These are phyloP conservation scores for Trichoderma atrobrunneum DNA, from an alignment of 2,329 filamentous ascomycete genomes.

Conservation along the genomic window DNA sequence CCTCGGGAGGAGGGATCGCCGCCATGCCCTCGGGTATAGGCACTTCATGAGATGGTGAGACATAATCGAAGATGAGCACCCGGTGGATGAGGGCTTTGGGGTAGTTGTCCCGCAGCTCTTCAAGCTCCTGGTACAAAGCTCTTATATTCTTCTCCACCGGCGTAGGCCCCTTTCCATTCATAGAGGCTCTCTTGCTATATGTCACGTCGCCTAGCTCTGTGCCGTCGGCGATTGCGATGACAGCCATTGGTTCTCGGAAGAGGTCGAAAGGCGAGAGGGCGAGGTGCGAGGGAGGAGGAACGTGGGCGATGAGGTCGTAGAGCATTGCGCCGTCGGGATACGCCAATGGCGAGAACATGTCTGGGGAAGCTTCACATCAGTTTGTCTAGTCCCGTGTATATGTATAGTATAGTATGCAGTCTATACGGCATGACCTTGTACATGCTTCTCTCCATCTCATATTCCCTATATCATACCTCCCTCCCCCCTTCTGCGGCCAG, in stretches of 20 bases:
- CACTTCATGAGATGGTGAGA: constrained; percentile 45
- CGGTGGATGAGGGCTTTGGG: constrained; percentile 75
- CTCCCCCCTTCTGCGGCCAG: not conserved
- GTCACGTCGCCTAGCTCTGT: constrained; percentile 58
- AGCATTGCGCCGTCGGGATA: constrained; percentile 84
- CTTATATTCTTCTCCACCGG: constrained; percentile 57
- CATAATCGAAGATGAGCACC: constrained; percentile 76
- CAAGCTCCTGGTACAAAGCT: constrained; percentile 63
- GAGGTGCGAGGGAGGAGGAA: constrained; percentile 75
- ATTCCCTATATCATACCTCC: not conserved
- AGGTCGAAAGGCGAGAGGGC: constrained; percentile 85
- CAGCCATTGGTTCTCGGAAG: constrained; percentile 77
- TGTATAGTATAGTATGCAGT: no score
- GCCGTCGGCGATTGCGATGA: constrained; percentile 84
- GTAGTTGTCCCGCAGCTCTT: constrained; percentile 68
- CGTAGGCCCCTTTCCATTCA: constrained; percentile 48
- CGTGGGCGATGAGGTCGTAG: constrained; percentile 80
- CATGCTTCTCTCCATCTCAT: not conserved
- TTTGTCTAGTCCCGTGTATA: constrained; percentile 23
- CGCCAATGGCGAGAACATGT: constrained; percentile 88
- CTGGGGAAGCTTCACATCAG: constrained; percentile 43
- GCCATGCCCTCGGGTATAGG: constrained; percentile 66
- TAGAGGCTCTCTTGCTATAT: constrained; percentile 54
- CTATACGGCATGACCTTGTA: not conserved
- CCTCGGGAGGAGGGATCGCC: constrained; percentile 64